Evolutionary conservation across 768 basidiomycete genomes (phyloP).

Genomic region (Sutorius australiensis): DNA sequence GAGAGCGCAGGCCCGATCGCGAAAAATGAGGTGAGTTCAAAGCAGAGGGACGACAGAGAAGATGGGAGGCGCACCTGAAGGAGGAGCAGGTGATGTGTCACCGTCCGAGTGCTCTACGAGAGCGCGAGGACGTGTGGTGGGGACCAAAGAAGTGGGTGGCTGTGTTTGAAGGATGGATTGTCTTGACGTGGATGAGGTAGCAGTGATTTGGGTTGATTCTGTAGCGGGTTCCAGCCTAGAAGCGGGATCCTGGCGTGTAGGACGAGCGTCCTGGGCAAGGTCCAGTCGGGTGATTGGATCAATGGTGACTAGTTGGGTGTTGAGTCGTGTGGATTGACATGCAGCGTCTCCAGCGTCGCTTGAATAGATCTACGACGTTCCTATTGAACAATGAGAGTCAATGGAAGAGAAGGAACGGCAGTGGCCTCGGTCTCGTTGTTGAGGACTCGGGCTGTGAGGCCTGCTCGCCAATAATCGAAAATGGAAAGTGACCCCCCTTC

Average conservation of each 20-base stretch:
- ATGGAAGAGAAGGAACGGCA: slow-evolving; percentile 13
- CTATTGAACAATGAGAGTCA: slow-evolving; percentile 20
- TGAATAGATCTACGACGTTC: slow-evolving; percentile 16
- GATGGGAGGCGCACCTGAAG: slow-evolving; percentile 21
- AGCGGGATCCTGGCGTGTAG: slow-evolving; percentile 39
- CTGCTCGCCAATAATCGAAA: slow-evolving; percentile 16
- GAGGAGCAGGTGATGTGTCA: slow-evolving; percentile 23
- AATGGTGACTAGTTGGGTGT: slow-evolving; percentile 48
- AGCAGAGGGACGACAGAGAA: background rate
- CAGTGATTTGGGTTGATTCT: slow-evolving; percentile 24
- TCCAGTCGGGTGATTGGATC: slow-evolving; percentile 59
- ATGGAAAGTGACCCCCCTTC: slow-evolving; percentile 30
- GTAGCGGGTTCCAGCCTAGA: slow-evolving; percentile 48
- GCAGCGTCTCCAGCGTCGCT: slow-evolving; percentile 24
- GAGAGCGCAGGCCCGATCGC: background rate
- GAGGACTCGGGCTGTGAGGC: slow-evolving; percentile 22
- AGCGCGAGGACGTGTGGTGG: slow-evolving; percentile 59
- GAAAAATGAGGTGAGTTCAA: slow-evolving; percentile 1
- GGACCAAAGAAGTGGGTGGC: slow-evolving; percentile 47
- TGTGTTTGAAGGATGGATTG: slow-evolving; percentile 25
- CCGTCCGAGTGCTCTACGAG: slow-evolving; percentile 54
- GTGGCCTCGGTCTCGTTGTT: slow-evolving; percentile 24
- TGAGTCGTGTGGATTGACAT: slow-evolving; percentile 23
- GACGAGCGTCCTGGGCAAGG: slow-evolving; percentile 53
- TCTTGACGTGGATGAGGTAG: slow-evolving; percentile 20